A percentile compares a stretch with the other conserved stretches of the same genome.
Conservation (phyloP, 1,139 yeast species). For the Taphrina communis region DNA sequence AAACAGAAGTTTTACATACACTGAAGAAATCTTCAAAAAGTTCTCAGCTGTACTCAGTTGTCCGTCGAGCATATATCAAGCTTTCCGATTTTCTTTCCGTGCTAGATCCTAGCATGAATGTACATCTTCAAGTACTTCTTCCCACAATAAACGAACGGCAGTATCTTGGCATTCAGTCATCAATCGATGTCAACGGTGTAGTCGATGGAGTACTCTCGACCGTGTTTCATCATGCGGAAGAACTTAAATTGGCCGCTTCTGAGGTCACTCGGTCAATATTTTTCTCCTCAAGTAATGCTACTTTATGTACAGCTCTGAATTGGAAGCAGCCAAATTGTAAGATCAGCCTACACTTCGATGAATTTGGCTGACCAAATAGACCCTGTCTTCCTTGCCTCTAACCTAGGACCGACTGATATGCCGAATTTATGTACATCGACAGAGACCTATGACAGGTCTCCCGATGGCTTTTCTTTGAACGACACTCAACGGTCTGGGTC, state of each 20-base stretch:
- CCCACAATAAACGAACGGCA: constrained; percentile 75
- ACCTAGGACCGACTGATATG: constrained; percentile 21
- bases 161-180: constrained; percentile 55
- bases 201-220: constrained; percentile 74
- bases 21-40: neutral
- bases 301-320: constrained; percentile 86
- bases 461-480: constrained; percentile 51
- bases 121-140: constrained; percentile 78
- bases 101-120: constrained; percentile 65
- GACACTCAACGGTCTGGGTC: constrained; percentile 58
- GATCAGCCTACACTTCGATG: constrained; percentile 52
- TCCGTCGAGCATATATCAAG: constrained; percentile 50
- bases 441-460: constrained; percentile 46
- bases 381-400: constrained; percentile 40
- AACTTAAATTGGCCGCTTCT: constrained; percentile 8
- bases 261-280: constrained; percentile 55
- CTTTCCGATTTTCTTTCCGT: constrained; percentile 56
- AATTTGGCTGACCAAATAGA: constrained; percentile 26
- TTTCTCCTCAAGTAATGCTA: constrained; percentile 83
- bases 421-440: constrained; percentile 47
- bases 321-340: constrained; percentile 99
- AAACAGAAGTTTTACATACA: neutral
- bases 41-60: constrained; percentile 1
- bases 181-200: constrained; percentile 66
- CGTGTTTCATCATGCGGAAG: constrained; percentile 73